Evolutionary conservation across 1,284 basidiomycete genomes (phyloP).

Genomic region (Boletus smithii): DNA sequence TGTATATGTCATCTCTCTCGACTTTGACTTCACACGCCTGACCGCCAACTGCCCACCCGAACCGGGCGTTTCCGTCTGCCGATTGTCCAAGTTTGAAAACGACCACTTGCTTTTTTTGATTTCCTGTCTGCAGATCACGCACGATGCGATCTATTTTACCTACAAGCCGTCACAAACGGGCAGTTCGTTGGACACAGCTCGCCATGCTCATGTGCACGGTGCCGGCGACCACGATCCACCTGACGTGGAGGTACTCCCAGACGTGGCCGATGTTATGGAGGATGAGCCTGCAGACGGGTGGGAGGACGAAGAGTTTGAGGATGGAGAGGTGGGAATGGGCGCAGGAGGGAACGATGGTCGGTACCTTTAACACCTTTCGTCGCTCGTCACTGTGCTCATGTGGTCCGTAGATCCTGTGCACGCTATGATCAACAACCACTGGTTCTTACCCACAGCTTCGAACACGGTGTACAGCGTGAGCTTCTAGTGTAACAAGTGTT

Average conservation of each 20-base stretch:
- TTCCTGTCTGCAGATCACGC: constrained; percentile 57
- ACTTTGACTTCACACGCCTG: constrained; percentile 22
- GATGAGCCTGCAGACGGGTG: constrained; percentile 12
- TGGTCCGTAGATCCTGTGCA: constrained; percentile 15
- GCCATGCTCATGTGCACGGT: not conserved
- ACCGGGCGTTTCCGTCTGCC: constrained; percentile 32
- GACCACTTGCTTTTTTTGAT: constrained; percentile 37
- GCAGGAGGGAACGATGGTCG: constrained; percentile 7
- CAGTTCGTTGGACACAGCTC: not conserved
- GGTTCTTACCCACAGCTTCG: constrained; percentile 18
- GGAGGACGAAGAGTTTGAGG: constrained; percentile 15
- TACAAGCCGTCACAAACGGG: constrained; percentile 36
- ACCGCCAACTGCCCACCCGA: constrained; percentile 17
- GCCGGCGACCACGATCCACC: not conserved
- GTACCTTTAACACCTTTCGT: not conserved
- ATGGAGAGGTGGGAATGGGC: constrained; percentile 9
- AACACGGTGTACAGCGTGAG: constrained; percentile 28
- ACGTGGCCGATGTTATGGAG: constrained; percentile 14
- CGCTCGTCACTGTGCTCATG: constrained; percentile 1
- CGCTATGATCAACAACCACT: constrained; percentile 21
- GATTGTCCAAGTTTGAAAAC: constrained; percentile 40
- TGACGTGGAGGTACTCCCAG: constrained; percentile 7
- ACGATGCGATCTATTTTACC: constrained; percentile 49
- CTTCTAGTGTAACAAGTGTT: constrained; percentile 11
- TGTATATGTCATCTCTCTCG: constrained; percentile 42